Evolutionary conservation across 495 filamentous ascomycete genomes (phyloP).

Genomic region (Talaromyces borbonicus): DNA sequence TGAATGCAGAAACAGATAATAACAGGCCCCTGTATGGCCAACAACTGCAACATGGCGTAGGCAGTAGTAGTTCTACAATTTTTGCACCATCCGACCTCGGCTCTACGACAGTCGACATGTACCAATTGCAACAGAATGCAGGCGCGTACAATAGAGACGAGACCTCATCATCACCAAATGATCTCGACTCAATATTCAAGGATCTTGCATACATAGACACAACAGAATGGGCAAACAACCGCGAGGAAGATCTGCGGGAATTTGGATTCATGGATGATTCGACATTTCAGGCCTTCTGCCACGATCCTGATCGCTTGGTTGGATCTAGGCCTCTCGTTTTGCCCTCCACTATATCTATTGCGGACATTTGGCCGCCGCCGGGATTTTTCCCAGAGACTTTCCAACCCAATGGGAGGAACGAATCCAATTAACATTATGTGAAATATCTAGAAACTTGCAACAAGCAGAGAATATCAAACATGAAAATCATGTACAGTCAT

Average conservation of each 20-base stretch:
- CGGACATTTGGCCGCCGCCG: slow-evolving; percentile 39
- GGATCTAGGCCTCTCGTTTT: slow-evolving; percentile 32
- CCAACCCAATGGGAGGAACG: slow-evolving; percentile 19
- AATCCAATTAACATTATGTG: neutral
- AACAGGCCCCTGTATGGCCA: neutral
- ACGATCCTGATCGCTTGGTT: slow-evolving; percentile 41
- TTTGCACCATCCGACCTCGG: neutral
- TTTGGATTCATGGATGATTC: slow-evolving; percentile 48
- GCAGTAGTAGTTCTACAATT: neutral
- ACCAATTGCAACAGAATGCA: neutral
- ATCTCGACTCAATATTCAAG: slow-evolving; percentile 51
- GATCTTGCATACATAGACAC: slow-evolving; percentile 55
- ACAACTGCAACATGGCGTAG: neutral
- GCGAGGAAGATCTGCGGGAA: slow-evolving; percentile 46
- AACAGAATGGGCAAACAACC: slow-evolving; percentile 43
- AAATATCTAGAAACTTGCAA: neutral
- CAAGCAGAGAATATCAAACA: neutral
- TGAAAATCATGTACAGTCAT: neutral
- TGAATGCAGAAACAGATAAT: neutral
- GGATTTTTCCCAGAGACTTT: slow-evolving; percentile 40
- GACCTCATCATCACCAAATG: slow-evolving; percentile 14
- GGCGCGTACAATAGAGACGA: slow-evolving; percentile 1
- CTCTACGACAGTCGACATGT: neutral
- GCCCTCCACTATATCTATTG: slow-evolving; percentile 28
- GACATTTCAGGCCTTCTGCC: slow-evolving; percentile 44